A percentile compares a stretch with the other conserved stretches of the same genome.
Conservation (phyloP, 306 rosid species). For the Corylus americana region DNA sequence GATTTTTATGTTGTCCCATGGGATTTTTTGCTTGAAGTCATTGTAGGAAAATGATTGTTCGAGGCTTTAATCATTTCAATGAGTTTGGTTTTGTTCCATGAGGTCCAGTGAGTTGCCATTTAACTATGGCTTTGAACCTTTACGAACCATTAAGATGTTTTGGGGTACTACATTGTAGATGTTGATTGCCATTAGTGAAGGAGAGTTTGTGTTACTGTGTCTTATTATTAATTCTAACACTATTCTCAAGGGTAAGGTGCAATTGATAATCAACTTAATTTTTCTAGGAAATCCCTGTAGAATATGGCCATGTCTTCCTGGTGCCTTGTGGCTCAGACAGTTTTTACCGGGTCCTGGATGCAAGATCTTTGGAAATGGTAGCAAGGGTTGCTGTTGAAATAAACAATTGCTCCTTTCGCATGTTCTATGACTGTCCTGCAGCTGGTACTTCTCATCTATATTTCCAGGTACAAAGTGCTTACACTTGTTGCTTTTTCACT, state of each 20-base stretch:
- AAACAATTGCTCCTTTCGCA: conserved; percentile 39
- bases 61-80: background rate
- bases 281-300: conserved; percentile 36
- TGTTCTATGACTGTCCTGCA: conserved; percentile 35
- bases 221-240: background rate
- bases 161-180: background rate
- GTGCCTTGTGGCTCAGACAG: conserved; percentile 27
- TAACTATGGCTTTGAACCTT: background rate
- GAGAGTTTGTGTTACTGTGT: background rate
- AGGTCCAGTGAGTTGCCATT: background rate
- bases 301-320: conserved; percentile 47
- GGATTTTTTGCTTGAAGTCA: background rate
- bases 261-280: background rate
- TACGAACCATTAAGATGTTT: background rate
- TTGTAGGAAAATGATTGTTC: background rate
- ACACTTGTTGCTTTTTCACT: background rate
- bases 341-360: conserved; percentile 29
- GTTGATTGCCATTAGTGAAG: background rate
- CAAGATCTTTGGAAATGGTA: conserved; percentile 36
- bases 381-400: conserved; percentile 36
- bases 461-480: conserved; percentile 32
- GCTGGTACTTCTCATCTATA: conserved; percentile 30
- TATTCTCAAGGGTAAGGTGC: background rate
- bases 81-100: background rate
- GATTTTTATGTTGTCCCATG: background rate